phyloP scores from a whole-genome alignment of 371 early-diverging fungal genomes.

The Lichtheimia hyalospora region DNA sequence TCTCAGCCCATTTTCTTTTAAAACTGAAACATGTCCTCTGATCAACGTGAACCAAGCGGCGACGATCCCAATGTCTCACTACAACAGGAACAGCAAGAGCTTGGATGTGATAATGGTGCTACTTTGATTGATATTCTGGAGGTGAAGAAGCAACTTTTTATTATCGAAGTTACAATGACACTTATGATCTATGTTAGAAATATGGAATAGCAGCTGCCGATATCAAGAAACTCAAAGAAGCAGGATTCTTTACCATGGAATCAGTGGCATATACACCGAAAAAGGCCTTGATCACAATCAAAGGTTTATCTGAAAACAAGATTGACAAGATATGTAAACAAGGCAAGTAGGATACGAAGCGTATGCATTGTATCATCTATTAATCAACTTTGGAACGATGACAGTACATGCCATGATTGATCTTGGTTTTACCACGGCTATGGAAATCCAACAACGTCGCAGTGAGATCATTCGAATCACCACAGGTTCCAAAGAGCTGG shows the following conservation, averaged over 20 bases:
- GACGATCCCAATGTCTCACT: neutral
- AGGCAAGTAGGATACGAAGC: conserved; percentile 49
- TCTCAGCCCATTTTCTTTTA: no score
- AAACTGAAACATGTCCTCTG: no score
- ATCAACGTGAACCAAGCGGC: neutral
- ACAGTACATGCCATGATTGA: conserved; percentile 90
- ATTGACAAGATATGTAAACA: conserved; percentile 96
- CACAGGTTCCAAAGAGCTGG: conserved; percentile 96
- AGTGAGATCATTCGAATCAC: conserved; percentile 87
- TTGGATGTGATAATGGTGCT: conserved; percentile 20
- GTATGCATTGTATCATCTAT: no score
- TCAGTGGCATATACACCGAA: conserved; percentile 96
- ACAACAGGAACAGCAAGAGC: neutral
- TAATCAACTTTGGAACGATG: neutral
- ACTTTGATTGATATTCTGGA: conserved; percentile 17
- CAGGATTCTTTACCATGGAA: conserved; percentile 96
- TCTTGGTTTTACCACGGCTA: conserved; percentile 98
- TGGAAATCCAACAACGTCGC: conserved; percentile 90
- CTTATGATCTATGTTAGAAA: conserved; percentile 46
- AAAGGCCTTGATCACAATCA: conserved; percentile 88
- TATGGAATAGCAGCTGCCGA: conserved; percentile 83
- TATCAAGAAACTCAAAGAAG: conserved; percentile 86
- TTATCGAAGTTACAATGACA: no score
- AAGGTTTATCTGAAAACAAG: conserved; percentile 98
- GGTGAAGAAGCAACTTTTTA: conserved; percentile 1